Base-by-base conservation (phyloP, 345 rosid species). In the Erodium maritimum region DNA sequence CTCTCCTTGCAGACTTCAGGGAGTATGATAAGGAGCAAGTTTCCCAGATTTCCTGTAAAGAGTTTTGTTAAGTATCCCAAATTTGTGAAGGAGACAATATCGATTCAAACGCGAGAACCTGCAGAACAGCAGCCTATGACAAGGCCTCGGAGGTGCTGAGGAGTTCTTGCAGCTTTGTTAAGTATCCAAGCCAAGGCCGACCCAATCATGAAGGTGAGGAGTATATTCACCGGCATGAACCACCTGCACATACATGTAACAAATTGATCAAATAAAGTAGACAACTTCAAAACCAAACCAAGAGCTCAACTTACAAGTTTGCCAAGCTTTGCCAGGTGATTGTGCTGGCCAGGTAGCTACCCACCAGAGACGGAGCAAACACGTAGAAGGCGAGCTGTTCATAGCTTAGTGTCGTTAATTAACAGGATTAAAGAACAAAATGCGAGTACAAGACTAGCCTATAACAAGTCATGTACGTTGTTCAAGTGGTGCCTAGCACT, bases 151-250 rank as follows among this genome's bases (percentile, higher is more conserved):
- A 81, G 77, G 19, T 73, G 65, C 10, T 37, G 61, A 7, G 80
- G 80, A 53, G 77, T 55, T 65, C 63, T 63, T 8, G 75, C 71
- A 12, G 67, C 34, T 68, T 70, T 75, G 13, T 73, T 58, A 5
- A 81, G 70, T 19, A 78, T 56, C 80, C 74, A 78, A 14, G 67
- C 83, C 2, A 73, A 68, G 10, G 19, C 33, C 2, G 79, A 73
- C 7, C 86, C 81, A 17, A 71, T 58, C 17, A 71, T 46, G 61
- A 64, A 69, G 0, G 77, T 67, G 1, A 63, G 18, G 4, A 75
- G 69, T 37, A 78, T 71, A 42, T 78, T 81, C 10, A 78, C 23
- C 4, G 81, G 83, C 86, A 81, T 78, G 63, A 78, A 78, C 86
- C 83, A 81, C 73, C 84, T 77, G 25, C 46, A 67, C 17, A 29